Evolutionary conservation across 306 rosid species (phyloP).

Genomic region (Prosopis cineraria): DNA sequence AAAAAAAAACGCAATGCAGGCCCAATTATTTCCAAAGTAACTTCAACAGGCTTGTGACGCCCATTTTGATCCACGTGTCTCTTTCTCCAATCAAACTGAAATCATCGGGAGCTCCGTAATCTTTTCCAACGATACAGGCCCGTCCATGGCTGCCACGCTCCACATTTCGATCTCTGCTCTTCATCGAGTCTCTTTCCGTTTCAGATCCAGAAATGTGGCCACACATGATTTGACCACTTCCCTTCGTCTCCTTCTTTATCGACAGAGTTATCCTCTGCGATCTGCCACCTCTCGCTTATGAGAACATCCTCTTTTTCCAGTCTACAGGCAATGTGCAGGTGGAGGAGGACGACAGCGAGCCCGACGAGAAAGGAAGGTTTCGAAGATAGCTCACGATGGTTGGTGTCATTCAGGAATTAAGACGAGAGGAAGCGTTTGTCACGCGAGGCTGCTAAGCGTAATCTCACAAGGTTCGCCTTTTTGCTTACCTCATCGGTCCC

Average conservation of each 20-base stretch:
- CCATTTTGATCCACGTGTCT: too few relatives aligned
- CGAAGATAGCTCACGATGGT: conserved; percentile 76
- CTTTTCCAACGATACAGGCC: background rate
- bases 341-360: conserved; percentile 71
- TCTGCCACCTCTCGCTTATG: conserved; percentile 52
- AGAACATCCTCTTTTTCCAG: conserved; percentile 53
- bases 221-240: background rate
- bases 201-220: conserved; percentile 36
- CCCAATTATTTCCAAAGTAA: too few relatives aligned
- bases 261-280: conserved; percentile 48
- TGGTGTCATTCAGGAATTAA: conserved; percentile 75
- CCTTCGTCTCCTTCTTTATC: conserved; percentile 26
- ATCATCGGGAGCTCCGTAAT: background rate
- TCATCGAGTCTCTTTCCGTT: conserved; percentile 27
- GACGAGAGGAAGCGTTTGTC: conserved; percentile 63
- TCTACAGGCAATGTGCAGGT: conserved; percentile 73
- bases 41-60: too few relatives aligned
- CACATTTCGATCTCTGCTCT: conserved; percentile 35
- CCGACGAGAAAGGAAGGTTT: conserved; percentile 75
- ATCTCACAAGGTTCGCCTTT: conserved; percentile 52
- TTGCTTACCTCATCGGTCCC: background rate
- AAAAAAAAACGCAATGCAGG: too few relatives aligned
- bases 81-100: background rate
- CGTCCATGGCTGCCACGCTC: conserved; percentile 62
- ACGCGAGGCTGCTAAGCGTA: conserved; percentile 74